A percentile compares a stretch with the other conserved stretches of the same genome.
Conservation (phyloP, 2,329 filamentous ascomycete genomes). For the Cordyceps sp. region DNA sequence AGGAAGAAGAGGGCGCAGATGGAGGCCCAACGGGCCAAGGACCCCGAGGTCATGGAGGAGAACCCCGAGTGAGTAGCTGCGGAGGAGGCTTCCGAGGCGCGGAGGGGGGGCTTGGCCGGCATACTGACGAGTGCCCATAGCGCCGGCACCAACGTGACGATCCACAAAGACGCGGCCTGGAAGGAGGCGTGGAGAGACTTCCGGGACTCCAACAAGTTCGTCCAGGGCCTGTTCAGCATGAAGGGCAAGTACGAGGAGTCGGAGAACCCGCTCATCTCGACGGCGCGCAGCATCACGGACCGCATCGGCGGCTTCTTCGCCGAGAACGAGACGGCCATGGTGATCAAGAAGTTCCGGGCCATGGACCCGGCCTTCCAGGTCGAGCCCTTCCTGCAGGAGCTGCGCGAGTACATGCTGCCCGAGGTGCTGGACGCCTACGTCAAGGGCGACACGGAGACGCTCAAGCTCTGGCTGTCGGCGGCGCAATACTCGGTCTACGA, state of each 20-base stretch:
- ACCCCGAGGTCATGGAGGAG: constrained; percentile 51
- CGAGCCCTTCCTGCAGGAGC: constrained; percentile 85
- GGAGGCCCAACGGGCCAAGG: constrained; percentile 40
- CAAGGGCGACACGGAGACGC: constrained; percentile 78
- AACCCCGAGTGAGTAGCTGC: constrained; percentile 60
- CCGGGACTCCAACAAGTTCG: constrained; percentile 73
- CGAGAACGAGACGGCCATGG: constrained; percentile 93
- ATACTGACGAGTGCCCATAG: constrained; percentile 34
- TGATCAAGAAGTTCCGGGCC: constrained; percentile 93
- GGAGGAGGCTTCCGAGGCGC: too few relatives aligned
- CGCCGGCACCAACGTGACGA: constrained; percentile 80
- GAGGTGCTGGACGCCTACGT: constrained; percentile 97
- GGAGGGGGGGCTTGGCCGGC: too few relatives aligned
- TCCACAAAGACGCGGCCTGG: constrained; percentile 96
- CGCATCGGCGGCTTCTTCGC: constrained; percentile 90
- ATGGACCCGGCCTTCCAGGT: constrained; percentile 94
- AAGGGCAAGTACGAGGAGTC: constrained; percentile 87
- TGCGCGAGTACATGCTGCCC: constrained; percentile 93
- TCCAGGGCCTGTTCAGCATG: constrained; percentile 76
- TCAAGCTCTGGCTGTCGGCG: constrained; percentile 91
- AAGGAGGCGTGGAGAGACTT: constrained; percentile 98
- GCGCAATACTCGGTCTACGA: constrained; percentile 95
- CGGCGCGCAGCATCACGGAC: constrained; percentile 86
- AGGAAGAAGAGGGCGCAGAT: constrained; percentile 59
- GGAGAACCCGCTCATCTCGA: constrained; percentile 87